A percentile compares a stretch with the other conserved stretches of the same genome.
Evolutionary conservation across 2,329 filamentous ascomycete genomes (phyloP).

Genomic region (Plectosphaerella plurivora): DNA sequence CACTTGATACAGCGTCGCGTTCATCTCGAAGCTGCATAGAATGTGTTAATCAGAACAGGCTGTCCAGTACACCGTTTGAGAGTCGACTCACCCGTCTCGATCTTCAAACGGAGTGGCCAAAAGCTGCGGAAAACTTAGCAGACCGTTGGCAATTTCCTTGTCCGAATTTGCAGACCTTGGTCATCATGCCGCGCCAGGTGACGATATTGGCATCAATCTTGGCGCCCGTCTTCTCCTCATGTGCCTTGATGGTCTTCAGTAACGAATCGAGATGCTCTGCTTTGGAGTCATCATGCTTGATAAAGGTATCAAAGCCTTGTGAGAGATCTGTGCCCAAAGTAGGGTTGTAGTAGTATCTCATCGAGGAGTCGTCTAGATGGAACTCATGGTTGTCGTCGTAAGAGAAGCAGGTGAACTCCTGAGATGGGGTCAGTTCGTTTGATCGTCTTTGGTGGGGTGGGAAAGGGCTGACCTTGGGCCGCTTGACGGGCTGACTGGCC

Average conservation of each 20-base stretch:
- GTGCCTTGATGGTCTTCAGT: conserved; percentile 66
- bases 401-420: conserved; percentile 93
- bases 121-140: conserved; percentile 50
- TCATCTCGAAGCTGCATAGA: conserved; percentile 78
- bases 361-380: conserved; percentile 68
- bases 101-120: conserved; percentile 80
- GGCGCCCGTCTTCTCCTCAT: conserved; percentile 65
- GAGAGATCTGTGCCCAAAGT: conserved; percentile 68
- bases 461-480: conserved; percentile 56
- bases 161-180: conserved; percentile 60
- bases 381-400: conserved; percentile 82
- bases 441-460: background rate
- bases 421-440: background rate
- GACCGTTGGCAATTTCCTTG: background rate
- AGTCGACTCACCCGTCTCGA: conserved; percentile 61
- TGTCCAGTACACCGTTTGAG: background rate
- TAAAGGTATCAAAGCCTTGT: conserved; percentile 75
- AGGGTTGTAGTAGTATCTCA: conserved; percentile 86
- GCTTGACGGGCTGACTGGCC: conserved; percentile 64
- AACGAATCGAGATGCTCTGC: conserved; percentile 87
- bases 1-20: conserved; percentile 86
- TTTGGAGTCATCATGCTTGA: conserved; percentile 73
- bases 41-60: background rate
- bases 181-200: conserved; percentile 98
- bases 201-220: conserved; percentile 74